Conservation (phyloP, 2,329 filamentous ascomycete genomes). For the Corinectria fuckeliana region DNA sequence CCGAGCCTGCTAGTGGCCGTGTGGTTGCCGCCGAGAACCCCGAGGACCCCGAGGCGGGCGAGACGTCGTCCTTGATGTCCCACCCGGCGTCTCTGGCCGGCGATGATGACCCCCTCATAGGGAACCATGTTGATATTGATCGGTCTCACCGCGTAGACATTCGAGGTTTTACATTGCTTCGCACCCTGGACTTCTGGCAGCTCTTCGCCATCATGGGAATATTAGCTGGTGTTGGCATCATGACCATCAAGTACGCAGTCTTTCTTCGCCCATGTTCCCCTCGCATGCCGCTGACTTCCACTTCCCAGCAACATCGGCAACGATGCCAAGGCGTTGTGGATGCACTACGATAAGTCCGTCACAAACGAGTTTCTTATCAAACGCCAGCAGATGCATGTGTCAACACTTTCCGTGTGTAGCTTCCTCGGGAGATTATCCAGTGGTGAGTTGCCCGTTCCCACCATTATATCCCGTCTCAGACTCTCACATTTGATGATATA, state of each 20-base stretch:
- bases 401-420: slow-evolving; percentile 87
- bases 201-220: slow-evolving; percentile 86
- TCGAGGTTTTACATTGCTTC: slow-evolving; percentile 78
- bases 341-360: slow-evolving; percentile 77
- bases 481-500: slow-evolving; percentile 44
- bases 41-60: slow-evolving; percentile 61
- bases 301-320: slow-evolving; percentile 91
- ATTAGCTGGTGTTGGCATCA: slow-evolving; percentile 90
- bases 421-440: slow-evolving; percentile 82
- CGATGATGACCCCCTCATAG: slow-evolving; percentile 53
- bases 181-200: slow-evolving; percentile 85
- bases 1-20: slow-evolving; percentile 38
- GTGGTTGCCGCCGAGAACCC: slow-evolving; percentile 33
- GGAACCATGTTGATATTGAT: slow-evolving; percentile 71
- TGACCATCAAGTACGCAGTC: slow-evolving; percentile 91
- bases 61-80: slow-evolving; percentile 83
- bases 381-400: slow-evolving; percentile 90
- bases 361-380: slow-evolving; percentile 77
- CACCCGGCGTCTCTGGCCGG: slow-evolving; percentile 59
- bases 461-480: background rate
- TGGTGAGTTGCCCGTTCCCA: slow-evolving; percentile 55
- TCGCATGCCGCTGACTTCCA: slow-evolving; percentile 17
- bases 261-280: background rate
- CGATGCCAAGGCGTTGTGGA: slow-evolving; percentile 86
- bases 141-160: slow-evolving; percentile 88